Evolutionary conservation across 305 asterid genomes (phyloP).

Genomic region (Fraxinus albicans): DNA sequence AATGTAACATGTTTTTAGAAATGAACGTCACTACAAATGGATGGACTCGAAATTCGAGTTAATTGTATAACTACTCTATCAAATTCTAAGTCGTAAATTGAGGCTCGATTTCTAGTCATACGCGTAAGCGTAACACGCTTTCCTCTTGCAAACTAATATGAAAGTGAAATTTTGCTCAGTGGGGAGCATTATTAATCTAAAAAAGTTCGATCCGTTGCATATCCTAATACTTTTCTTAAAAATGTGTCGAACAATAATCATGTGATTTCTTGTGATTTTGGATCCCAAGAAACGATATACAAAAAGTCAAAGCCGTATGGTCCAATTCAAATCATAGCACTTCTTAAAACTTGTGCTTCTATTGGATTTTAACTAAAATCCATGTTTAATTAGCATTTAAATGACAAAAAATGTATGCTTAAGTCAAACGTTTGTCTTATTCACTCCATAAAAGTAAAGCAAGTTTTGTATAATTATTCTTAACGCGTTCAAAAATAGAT

Average conservation of each 20-base stretch:
- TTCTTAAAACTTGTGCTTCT: background rate
- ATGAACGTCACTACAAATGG: background rate
- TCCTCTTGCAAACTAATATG: background rate
- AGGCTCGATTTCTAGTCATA: background rate
- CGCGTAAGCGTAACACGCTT: background rate
- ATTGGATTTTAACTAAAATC: background rate
- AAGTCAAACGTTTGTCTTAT: background rate
- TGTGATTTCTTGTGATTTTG: conserved; percentile 18
- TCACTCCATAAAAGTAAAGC: background rate
- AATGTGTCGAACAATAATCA: background rate
- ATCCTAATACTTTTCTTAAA: background rate
- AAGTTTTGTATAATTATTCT: background rate
- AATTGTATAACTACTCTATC: background rate
- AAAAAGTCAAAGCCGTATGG: conserved; percentile 28
- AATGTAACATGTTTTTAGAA: background rate
- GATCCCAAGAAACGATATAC: background rate
- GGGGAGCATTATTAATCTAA: background rate
- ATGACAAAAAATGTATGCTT: background rate
- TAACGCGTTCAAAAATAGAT: no score
- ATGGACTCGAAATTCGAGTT: background rate
- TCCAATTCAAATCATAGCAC: conserved; percentile 17
- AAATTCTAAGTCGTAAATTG: background rate
- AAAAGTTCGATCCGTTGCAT: background rate
- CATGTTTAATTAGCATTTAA: background rate
- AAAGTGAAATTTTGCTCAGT: background rate